These are phyloP conservation scores for Besnoitia besnoiti DNA, from an alignment of 169 alveolate genomes.

Conservation along the genomic window DNA sequence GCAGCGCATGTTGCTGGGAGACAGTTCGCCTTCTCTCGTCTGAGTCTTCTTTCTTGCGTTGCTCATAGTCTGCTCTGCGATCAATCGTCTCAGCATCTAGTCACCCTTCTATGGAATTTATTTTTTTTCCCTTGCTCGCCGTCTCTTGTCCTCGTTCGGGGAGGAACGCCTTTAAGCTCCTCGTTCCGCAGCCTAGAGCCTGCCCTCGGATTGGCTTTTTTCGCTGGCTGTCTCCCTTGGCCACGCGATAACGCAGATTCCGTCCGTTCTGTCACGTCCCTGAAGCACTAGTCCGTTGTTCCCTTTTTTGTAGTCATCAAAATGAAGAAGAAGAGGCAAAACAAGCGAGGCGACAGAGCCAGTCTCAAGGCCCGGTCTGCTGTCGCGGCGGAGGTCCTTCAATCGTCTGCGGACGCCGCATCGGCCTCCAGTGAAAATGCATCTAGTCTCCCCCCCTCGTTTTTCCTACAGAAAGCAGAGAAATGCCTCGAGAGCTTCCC, in stretches of 20 bases:
- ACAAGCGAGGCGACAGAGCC: not conserved
- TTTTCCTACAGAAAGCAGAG: conserved; percentile 19
- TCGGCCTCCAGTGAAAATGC: not conserved
- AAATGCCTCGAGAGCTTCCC: not conserved
- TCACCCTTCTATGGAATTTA: not conserved
- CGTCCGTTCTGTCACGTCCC: not conserved
- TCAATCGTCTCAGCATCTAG: not conserved
- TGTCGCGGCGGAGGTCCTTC: not conserved
- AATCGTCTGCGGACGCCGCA: not conserved
- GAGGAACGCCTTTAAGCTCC: not conserved
- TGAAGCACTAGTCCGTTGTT: not conserved
- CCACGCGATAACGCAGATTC: not conserved
- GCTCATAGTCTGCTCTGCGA: not conserved
- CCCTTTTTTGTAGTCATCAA: not conserved
- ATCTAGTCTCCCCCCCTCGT: not conserved
- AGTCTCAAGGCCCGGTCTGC: not conserved
- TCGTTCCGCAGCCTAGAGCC: not conserved
- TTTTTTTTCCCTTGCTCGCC: not conserved
- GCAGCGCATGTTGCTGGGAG: no score
- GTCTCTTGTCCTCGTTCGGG: not conserved
- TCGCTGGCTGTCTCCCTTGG: not conserved
- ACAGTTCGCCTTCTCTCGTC: not conserved
- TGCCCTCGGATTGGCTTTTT: not conserved
- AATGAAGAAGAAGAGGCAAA: conserved; percentile 1
- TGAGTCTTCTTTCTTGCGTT: not conserved